phyloP scores from a whole-genome alignment of 2,329 filamentous ascomycete genomes.

The Alternaria sp. region DNA sequence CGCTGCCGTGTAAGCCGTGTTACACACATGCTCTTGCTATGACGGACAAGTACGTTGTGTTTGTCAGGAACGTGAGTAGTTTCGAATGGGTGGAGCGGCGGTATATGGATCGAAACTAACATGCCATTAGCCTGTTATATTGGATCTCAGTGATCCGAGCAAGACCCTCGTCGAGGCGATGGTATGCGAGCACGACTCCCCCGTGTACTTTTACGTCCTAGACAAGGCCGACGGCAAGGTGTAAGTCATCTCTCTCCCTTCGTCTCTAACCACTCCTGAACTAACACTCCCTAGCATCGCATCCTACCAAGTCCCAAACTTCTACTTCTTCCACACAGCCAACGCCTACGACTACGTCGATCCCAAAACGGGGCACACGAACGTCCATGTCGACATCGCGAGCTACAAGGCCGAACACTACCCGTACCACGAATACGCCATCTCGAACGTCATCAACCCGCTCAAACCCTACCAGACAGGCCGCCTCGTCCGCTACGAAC shows the following conservation, averaged over 20 bases:
- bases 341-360: conserved; percentile 1
- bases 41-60: neutral
- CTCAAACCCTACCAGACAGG: neutral
- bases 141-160: neutral
- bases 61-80: neutral
- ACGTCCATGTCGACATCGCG: neutral
- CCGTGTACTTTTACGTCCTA: neutral
- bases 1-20: neutral
- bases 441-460: neutral
- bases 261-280: neutral
- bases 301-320: neutral
- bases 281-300: neutral
- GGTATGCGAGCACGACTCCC: neutral
- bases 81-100: neutral
- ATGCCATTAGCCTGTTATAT: neutral
- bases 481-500: neutral
- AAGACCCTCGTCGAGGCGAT: neutral
- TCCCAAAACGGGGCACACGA: neutral
- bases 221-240: neutral
- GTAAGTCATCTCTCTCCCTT: neutral
- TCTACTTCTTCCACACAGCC: neutral
- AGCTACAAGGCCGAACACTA: neutral
- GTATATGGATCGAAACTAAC: neutral
- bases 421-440: neutral
- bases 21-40: conserved; percentile 1